Percentiles rank a stretch among this genome's conserved stretches.
Evolutionary conservation across 371 early-diverging fungal species (phyloP).

Genomic region (Mortierella sp.): DNA sequence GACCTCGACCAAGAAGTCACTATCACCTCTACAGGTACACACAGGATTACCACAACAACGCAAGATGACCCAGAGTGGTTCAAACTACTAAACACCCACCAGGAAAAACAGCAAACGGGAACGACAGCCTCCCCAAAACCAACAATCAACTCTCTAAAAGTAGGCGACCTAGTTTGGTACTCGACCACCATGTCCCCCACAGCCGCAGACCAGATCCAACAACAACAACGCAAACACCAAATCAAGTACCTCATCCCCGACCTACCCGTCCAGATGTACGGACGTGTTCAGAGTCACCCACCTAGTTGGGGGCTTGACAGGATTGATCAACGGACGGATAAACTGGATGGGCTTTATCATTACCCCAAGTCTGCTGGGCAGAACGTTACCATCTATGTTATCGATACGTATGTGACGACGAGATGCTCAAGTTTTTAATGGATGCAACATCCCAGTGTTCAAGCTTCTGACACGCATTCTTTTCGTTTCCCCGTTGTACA

Average conservation of each 20-base stretch:
- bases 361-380: conserved; percentile 59
- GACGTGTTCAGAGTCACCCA: conserved; percentile 34
- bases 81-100: conserved; percentile 13
- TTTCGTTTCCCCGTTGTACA: neutral
- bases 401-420: conserved; percentile 70
- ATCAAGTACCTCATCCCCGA: conserved; percentile 50
- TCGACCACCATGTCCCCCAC: conserved; percentile 40
- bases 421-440: neutral
- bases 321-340: conserved; percentile 55
- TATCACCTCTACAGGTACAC: conserved; percentile 15
- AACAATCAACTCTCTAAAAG: conserved; percentile 5
- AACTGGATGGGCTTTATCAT: conserved; percentile 40
- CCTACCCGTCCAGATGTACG: conserved; percentile 32
- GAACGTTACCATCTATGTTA: conserved; percentile 77
- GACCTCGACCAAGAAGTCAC: neutral
- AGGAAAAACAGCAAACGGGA: neutral
- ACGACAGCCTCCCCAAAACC: neutral
- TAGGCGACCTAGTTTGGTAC: conserved; percentile 39
- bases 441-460: neutral
- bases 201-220: conserved; percentile 22
- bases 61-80: conserved; percentile 20
- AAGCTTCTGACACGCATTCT: neutral
- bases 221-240: conserved; percentile 24
- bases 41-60: neutral
- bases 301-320: conserved; percentile 59